phyloP scores from a whole-genome alignment of 2,329 filamentous ascomycete species.

The Epichloe sibirici region DNA sequence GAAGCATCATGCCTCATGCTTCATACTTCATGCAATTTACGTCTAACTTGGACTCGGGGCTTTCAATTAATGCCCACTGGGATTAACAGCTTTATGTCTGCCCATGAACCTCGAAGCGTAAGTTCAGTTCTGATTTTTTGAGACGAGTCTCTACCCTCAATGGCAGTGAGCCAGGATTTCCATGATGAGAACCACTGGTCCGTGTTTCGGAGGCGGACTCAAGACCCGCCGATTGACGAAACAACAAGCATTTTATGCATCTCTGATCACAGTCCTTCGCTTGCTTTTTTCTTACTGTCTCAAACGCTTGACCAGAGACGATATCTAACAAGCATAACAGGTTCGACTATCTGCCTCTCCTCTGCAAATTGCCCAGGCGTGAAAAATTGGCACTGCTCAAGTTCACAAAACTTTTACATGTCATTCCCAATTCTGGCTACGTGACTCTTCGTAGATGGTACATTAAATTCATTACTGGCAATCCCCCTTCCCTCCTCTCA shows the following conservation, averaged over 20 bases:
- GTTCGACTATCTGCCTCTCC: background rate
- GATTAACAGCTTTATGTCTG: background rate
- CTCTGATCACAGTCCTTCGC: constrained; percentile 43
- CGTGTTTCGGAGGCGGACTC: constrained; percentile 89
- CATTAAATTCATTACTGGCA: too few species aligned
- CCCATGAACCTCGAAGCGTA: background rate
- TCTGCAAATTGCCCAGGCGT: background rate
- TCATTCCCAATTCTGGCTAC: too few species aligned
- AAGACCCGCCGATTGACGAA: constrained; percentile 82
- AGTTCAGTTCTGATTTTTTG: background rate
- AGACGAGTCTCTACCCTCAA: background rate
- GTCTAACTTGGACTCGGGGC: background rate
- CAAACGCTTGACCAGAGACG: background rate
- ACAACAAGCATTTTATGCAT: constrained; percentile 58
- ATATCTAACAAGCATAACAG: too few species aligned
- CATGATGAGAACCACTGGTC: constrained; percentile 81
- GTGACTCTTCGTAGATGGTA: background rate
- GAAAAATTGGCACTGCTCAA: background rate
- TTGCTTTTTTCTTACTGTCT: background rate
- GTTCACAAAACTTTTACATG: too few species aligned
- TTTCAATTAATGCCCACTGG: background rate
- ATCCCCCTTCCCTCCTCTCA: too few species aligned
- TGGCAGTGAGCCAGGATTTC: constrained; percentile 5
- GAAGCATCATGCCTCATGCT: background rate
- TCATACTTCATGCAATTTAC: background rate